These are phyloP conservation scores for Vanderwaltozyma tropicalis DNA, from an alignment of 805 yeast species.

Conservation along the genomic window DNA sequence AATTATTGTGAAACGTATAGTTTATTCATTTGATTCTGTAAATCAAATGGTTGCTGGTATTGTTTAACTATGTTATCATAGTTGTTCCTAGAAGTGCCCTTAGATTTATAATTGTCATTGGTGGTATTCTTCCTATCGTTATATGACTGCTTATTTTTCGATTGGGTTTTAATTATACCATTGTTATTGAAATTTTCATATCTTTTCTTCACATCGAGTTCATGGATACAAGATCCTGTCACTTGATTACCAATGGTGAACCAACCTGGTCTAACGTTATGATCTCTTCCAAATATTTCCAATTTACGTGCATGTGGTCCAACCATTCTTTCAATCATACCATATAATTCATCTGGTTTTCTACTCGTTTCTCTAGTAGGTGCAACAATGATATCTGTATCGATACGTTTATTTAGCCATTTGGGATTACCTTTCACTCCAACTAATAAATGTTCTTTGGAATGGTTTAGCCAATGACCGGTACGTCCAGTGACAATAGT, in stretches of 20 bases:
- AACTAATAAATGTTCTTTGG: slow-evolving; percentile 80
- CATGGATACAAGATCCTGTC: slow-evolving; percentile 47
- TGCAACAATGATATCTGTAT: slow-evolving; percentile 69
- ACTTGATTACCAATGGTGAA: slow-evolving; percentile 76
- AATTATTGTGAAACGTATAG: not conserved
- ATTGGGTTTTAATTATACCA: not conserved
- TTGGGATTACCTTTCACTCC: slow-evolving; percentile 74
- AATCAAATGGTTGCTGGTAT: not conserved
- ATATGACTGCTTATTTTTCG: not conserved
- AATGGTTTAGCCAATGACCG: slow-evolving; percentile 94
- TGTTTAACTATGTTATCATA: not conserved
- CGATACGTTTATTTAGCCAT: slow-evolving; percentile 60
- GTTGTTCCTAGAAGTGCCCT: not conserved
- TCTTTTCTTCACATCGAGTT: slow-evolving; percentile 41
- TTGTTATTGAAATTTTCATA: slow-evolving; percentile 22
- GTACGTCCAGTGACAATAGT: slow-evolving; percentile 94
- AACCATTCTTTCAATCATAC: slow-evolving; percentile 72
- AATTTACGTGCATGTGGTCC: slow-evolving; percentile 69
- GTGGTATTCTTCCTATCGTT: not conserved
- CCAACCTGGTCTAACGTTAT: slow-evolving; percentile 86
- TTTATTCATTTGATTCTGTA: not conserved
- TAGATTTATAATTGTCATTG: not conserved
- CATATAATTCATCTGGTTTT: slow-evolving; percentile 87
- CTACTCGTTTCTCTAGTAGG: slow-evolving; percentile 80
- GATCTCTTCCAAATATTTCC: slow-evolving; percentile 83